Base-by-base conservation (phyloP, 2,329 filamentous ascomycete species). In the Zymoseptoria ardabiliae region DNA sequence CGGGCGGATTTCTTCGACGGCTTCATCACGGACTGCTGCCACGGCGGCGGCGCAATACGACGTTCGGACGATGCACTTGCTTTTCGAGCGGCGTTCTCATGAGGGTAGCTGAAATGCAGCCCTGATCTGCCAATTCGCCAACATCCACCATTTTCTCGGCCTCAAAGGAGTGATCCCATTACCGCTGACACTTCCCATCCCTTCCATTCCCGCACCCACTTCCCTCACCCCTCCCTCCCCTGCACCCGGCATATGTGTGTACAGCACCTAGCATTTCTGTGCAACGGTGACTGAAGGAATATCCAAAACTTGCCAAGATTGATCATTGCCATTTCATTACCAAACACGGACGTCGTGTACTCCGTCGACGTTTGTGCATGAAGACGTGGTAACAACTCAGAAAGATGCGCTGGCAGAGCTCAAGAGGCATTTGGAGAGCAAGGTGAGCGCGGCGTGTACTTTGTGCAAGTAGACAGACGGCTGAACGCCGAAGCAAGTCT, bases 281-380 rank as follows among this genome's bases (percentile, higher is more conserved):
- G 82, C 79, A 68, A 78, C 79, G 79, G 77, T 77, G 80, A 82
- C 83, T 86, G 84, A 86, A 87, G 84, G 85, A 85, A 80, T 65
- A 76, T 78, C 71, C 65, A 71, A 53, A 53, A 77, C 83, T 82
- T 86, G 85, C 84, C 85, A 77, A 87, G 78, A 87, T 78, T 74
- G 75, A 71, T 56, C 53, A 52, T 64, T 68, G 66, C 77, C 76
- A 72, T 73, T 74, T 78, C 75, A 85, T 86, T 86, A 87, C 84
- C 84, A 87, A 86, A 84, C 83, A 85, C 80, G 75, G 75, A 74
- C 76, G 76, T 76, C 78, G 73, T 56, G 17, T 65, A 66, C 71
- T 74, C 76, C 69, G 74, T 82, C 76, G 80, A 78, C 75, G 76
- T 76, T 73, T 78, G 82, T 85, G 83, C 81, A 86, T 86, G 83